Evolutionary conservation across 371 early-diverging fungal species (phyloP).

Genomic region (Mucor circinelloides): DNA sequence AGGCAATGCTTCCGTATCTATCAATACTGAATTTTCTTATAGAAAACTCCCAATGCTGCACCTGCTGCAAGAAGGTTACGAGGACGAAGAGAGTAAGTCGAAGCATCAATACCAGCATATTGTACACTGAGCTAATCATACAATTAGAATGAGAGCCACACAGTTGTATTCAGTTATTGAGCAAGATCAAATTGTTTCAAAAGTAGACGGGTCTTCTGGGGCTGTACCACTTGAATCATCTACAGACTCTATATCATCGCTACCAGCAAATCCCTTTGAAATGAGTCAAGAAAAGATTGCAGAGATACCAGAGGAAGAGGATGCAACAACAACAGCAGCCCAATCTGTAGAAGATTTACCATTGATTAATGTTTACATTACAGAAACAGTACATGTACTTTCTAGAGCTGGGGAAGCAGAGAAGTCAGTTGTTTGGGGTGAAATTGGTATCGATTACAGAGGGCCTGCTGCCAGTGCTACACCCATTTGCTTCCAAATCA

Average conservation of each 20-base stretch:
- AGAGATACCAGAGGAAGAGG: not conserved
- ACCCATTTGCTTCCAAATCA: slow-evolving; percentile 42
- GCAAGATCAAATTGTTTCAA: slow-evolving; percentile 13
- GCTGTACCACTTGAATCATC: not conserved
- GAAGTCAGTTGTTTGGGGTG: slow-evolving; percentile 50
- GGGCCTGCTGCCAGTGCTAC: slow-evolving; percentile 30
- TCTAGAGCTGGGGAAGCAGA: slow-evolving; percentile 44
- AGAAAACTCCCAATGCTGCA: slow-evolving; percentile 7
- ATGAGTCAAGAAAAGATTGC: not conserved
- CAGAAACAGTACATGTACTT: slow-evolving; percentile 49
- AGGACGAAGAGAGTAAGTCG: slow-evolving; percentile 25
- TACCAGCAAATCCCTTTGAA: slow-evolving; percentile 16
- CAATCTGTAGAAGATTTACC: slow-evolving; percentile 12
- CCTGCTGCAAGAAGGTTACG: slow-evolving; percentile 13
- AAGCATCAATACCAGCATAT: not conserved
- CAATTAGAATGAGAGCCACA: slow-evolving; percentile 31
- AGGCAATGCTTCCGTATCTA: not conserved
- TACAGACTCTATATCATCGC: not conserved
- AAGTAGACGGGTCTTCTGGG: not conserved
- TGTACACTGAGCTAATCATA: not conserved
- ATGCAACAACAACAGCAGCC: not conserved
- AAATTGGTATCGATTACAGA: slow-evolving; percentile 42
- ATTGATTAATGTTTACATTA: slow-evolving; percentile 33
- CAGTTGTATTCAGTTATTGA: slow-evolving; percentile 30
- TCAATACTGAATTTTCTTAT: not conserved